Evolutionary conservation across 768 basidiomycete genomes (phyloP), one percentile per base, ranked within the genome.

Genomic region (Agaricus blazei): DNA sequence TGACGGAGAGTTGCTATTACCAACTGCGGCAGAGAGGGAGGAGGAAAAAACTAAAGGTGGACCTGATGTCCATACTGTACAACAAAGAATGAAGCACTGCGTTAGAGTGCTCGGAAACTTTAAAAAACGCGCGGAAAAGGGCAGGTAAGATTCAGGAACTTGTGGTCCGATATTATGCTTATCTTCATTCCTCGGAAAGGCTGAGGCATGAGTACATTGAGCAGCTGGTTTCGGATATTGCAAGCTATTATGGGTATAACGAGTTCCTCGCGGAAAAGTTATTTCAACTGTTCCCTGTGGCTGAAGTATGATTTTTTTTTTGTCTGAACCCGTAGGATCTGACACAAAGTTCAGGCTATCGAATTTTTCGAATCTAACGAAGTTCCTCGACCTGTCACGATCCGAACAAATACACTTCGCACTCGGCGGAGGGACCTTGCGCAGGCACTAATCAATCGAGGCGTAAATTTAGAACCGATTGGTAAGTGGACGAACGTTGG

Each of bases 401-500:
- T 99, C 65, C 90, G 97, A 57, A 94, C 95, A 36, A 99, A 99
- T 69, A 98, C 95, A 4, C 81, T 99, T 19, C 90, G 91, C 54
- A 93, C 94, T 1, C 82, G 97, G 59, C 79, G 97, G 62, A 84
- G 96, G 47, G 97, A 98, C 68, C 83, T 99, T 56, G 96, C 93
- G 1, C 96, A 98, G 70, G 80, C 86, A 0, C 78, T 99, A 36
- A 86, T 98, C 63, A 97, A 97, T 68, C 84, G 97, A 47, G 97
- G 97, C 34, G 97, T 98, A 58, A 97, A 92, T 65, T 81, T 99
- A 52, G 96, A 98, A 67, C 95, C 97, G 23, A 95, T 99, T 61
- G 97, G 96, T 29, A 98, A 98, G 73, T 98, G 97, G 97, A 92
- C 92, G 28, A 98, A 98, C 65, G 95, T 98, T 59, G 97, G 97